phyloP scores from a whole-genome alignment of 495 filamentous ascomycete genomes.

The Neurospora tetraspora region DNA sequence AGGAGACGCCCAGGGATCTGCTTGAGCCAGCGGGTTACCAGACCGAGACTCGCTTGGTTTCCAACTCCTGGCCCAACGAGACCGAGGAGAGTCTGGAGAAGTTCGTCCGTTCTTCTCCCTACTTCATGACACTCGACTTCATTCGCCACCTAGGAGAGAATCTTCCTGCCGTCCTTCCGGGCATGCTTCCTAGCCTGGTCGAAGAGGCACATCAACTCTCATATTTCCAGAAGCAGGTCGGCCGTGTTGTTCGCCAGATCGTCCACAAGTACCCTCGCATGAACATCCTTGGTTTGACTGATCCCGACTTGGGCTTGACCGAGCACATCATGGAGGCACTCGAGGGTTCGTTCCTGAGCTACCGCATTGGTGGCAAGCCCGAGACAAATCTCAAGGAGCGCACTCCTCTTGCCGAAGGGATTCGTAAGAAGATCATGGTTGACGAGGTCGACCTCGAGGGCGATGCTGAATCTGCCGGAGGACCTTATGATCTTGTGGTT shows the following conservation, averaged over 20 bases:
- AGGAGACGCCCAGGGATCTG: background rate
- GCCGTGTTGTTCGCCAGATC: conserved; percentile 29
- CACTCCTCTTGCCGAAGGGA: background rate
- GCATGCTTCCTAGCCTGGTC: conserved; percentile 15
- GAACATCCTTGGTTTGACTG: conserved; percentile 30
- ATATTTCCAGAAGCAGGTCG: conserved; percentile 23
- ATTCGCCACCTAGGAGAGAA: conserved; percentile 16
- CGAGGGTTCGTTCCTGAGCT: conserved; percentile 23
- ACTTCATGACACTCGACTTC: conserved; percentile 18
- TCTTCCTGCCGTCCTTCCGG: conserved; percentile 16
- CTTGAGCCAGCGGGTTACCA: background rate
- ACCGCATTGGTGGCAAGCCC: conserved; percentile 12
- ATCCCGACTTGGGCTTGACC: conserved; percentile 17
- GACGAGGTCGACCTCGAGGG: conserved; percentile 17
- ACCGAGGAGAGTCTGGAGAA: conserved; percentile 19
- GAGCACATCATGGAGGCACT: conserved; percentile 23
- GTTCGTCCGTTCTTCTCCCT: conserved; percentile 24
- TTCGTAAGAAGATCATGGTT: conserved; percentile 13
- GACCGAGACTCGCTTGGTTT: background rate
- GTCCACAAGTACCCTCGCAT: conserved; percentile 31
- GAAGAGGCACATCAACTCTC: conserved; percentile 20
- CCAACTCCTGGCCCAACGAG: conserved; percentile 20
- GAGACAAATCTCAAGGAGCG: conserved; percentile 12
- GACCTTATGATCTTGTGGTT: conserved; percentile 28
- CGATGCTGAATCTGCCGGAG: background rate